Percentiles rank a stretch among this genome's conserved stretches.
phyloP scores from a whole-genome alignment of 306 rosid species.

The cucumber (Cucumis sativus) region Cucumber_9930_V3 NC_026659.2:29169501-29170000 shows the following conservation, averaged over 20 bases:
- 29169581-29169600: slow-evolving; percentile 86
- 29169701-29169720: slow-evolving; percentile 55
- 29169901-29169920: slow-evolving; percentile 97
- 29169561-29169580: slow-evolving; percentile 43
- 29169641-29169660: slow-evolving; percentile 95
- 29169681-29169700: slow-evolving; percentile 87
- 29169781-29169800: not conserved
- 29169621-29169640: slow-evolving; percentile 99
- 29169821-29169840: not conserved
- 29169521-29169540: not conserved
- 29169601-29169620: slow-evolving; percentile 99
- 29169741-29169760: not conserved
- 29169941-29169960: slow-evolving; percentile 98
- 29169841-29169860: not conserved
- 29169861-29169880: slow-evolving; percentile 66
- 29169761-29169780: not conserved
- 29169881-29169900: slow-evolving; percentile 97
- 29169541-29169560: not conserved
- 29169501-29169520: not conserved
- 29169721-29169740: not conserved
- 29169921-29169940: slow-evolving; percentile 87
- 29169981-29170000: slow-evolving; percentile 16
- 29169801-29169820: not conserved
- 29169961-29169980: slow-evolving; percentile 99
- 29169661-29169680: slow-evolving; percentile 76